Percentiles rank a stretch among this genome's conserved stretches.
Conservation (phyloP, 2,329 filamentous ascomycete species). For the Colletotrichum musae region DNA sequence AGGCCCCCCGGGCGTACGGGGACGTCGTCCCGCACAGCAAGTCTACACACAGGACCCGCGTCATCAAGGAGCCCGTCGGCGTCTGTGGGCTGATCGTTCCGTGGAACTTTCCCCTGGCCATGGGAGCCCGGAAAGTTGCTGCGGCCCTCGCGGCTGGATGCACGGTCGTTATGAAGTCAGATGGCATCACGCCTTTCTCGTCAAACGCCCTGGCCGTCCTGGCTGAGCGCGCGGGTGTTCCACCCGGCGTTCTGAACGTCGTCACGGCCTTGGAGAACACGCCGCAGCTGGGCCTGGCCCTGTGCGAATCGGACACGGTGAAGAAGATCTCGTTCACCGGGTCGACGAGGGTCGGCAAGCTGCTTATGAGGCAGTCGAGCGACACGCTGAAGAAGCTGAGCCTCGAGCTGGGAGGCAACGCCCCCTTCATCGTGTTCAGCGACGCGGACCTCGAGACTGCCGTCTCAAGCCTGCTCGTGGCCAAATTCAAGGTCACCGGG, state of each 20-base stretch:
- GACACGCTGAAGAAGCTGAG: conserved; percentile 86
- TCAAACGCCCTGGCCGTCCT: conserved; percentile 90
- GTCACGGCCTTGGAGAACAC: conserved; percentile 87
- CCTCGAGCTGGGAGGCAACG: conserved; percentile 94
- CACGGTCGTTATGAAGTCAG: conserved; percentile 92
- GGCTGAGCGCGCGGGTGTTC: conserved; percentile 88
- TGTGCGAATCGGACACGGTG: conserved; percentile 83
- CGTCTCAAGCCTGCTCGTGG: conserved; percentile 84
- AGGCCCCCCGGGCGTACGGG: conserved; percentile 81
- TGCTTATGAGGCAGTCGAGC: conserved; percentile 91
- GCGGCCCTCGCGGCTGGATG: conserved; percentile 95
- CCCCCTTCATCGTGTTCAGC: conserved; percentile 97
- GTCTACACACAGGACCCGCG: conserved; percentile 73
- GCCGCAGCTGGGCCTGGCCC: conserved; percentile 79
- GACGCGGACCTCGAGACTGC: conserved; percentile 93
- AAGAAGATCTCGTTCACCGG: conserved; percentile 97
- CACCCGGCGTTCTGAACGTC: conserved; percentile 91
- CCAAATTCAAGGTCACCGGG: conserved; percentile 94
- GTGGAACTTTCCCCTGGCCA: conserved; percentile 88
- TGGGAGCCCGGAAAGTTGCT: conserved; percentile 80
- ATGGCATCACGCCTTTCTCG: conserved; percentile 92
- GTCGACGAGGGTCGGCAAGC: conserved; percentile 76
- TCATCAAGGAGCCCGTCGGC: conserved; percentile 87
- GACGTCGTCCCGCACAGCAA: conserved; percentile 80
- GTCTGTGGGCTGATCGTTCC: conserved; percentile 88